phyloP scores from a whole-genome alignment of 2,329 filamentous ascomycete genomes.

The Bertia moriformis region DNA sequence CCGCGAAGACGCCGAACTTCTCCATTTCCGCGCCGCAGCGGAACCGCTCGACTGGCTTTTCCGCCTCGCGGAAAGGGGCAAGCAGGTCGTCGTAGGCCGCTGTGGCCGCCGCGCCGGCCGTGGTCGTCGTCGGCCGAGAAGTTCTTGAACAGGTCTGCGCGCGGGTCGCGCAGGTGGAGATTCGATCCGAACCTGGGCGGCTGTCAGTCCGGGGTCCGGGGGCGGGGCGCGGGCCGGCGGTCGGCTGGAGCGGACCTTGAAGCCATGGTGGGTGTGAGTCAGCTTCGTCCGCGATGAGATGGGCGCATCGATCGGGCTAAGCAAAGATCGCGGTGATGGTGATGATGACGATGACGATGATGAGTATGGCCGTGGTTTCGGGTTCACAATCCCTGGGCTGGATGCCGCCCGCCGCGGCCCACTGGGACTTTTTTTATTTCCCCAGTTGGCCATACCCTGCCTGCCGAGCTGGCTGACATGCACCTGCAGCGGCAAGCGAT shows the following conservation, averaged over 20 bases:
- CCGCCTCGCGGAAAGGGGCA: constrained; percentile 18
- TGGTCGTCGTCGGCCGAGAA: constrained; percentile 37
- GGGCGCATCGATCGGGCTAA: neutral
- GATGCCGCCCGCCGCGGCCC: too few relatives aligned
- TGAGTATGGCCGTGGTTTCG: too few relatives aligned
- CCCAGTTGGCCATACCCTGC: too few relatives aligned
- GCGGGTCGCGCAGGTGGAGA: constrained; percentile 60
- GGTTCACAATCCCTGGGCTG: too few relatives aligned
- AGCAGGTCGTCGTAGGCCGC: constrained; percentile 19
- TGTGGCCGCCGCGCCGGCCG: constrained; percentile 18
- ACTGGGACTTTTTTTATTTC: too few relatives aligned
- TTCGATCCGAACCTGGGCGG: neutral
- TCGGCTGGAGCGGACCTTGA: neutral
- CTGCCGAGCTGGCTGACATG: too few relatives aligned
- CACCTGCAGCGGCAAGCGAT: too few relatives aligned
- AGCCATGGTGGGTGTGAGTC: neutral
- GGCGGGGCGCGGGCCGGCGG: too few relatives aligned
- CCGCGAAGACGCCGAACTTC: constrained; percentile 9
- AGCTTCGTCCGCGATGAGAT: neutral
- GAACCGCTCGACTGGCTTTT: too few relatives aligned
- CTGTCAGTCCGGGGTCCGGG: too few relatives aligned
- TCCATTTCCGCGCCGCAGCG: too few relatives aligned
- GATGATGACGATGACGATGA: too few relatives aligned
- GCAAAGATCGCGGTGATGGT: neutral
- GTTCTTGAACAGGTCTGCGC: constrained; percentile 62